A percentile compares a stretch with the other conserved stretches of the same genome.
phyloP scores from a whole-genome alignment of 208 protist genomes.

The Acanthamoeba healyi region DNA sequence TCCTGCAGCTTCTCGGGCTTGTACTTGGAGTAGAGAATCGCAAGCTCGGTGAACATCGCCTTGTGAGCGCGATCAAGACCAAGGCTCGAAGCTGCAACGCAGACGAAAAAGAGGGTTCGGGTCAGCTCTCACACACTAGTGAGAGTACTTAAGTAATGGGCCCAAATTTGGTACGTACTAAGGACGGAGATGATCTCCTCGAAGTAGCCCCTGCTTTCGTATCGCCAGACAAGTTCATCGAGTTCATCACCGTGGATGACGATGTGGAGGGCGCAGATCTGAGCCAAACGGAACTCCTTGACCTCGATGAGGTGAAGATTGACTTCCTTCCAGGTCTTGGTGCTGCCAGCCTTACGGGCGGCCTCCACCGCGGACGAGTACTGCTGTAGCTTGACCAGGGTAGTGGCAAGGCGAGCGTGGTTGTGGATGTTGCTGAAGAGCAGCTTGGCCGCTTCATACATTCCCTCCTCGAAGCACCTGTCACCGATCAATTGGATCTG shows the following conservation, averaged over 20 bases:
- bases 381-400: slow-evolving; percentile 97
- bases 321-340: slow-evolving; percentile 96
- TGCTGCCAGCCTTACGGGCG: slow-evolving; percentile 98
- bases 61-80: slow-evolving; percentile 97
- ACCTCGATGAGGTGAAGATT: slow-evolving; percentile 97
- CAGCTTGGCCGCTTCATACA: slow-evolving; percentile 98
- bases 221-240: slow-evolving; percentile 92
- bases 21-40: slow-evolving; percentile 99
- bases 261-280: slow-evolving; percentile 98
- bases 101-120: not conserved
- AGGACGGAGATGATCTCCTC: slow-evolving; percentile 81
- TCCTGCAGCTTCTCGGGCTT: slow-evolving; percentile 99
- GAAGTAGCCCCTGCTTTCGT: slow-evolving; percentile 90
- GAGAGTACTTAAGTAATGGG: not conserved
- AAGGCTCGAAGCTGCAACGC: slow-evolving; percentile 95
- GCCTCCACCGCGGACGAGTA: slow-evolving; percentile 97
- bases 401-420: slow-evolving; percentile 96
- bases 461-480: slow-evolving; percentile 96
- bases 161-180: not conserved
- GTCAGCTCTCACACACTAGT: no score
- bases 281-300: slow-evolving; percentile 98
- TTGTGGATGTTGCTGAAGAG: slow-evolving; percentile 98
- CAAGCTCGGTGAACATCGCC: slow-evolving; percentile 99
- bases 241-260: slow-evolving; percentile 98
- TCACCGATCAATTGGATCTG: slow-evolving; percentile 97